Evolutionary conservation across 305 asterid genomes (phyloP), one percentile per base, ranked within the genome.

Genomic region (Ilex paraguariensis): DNA sequence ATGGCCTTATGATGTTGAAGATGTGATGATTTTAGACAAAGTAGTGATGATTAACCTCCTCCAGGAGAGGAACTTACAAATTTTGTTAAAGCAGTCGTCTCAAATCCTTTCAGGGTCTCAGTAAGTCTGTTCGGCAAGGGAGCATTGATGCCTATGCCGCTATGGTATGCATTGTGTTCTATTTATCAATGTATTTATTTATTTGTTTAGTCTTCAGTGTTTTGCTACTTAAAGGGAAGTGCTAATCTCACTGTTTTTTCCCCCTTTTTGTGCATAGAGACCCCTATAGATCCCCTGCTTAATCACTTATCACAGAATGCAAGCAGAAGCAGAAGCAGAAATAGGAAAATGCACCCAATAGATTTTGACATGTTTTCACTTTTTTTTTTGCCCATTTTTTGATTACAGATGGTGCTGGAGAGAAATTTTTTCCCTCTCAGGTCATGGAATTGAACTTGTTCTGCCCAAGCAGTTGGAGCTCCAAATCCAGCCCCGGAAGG

Each of bases 101-200:
- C 42, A 58, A 10, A 52, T 48, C 17, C 12, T 53, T 73, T 61
- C 84, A 86, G 96, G 95, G 95, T 52, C 71, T 86, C 39, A 62
- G 79, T 59, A 82, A 70, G 73, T 74, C 92, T 64, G 84, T 56
- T 30, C 92, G 89, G 14, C 77, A 73, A 56, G 89, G 76, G 69
- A 73, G 63, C 32, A 51, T 77, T 3, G 96, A 91, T 52, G 96
- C 98, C 16, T 91, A 86, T 49, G 96, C 98, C 53, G 95, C 96
- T 46, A 67, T 79, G 91, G 96, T 86, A 63, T 66, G 86, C 51
- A 54, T 62, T 44, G 17, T 44, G 52, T 45, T 65, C 33, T 51
- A 11, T 33, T 45, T 36, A 7, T 36, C 52, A 21, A 46, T 36
- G 7, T 49, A 17, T 21, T 54, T 59, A n/a, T 59, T 46, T 28